Conservation (phyloP, 192 early-diverging fungal genomes). For the Coemansia biformis region DNA sequence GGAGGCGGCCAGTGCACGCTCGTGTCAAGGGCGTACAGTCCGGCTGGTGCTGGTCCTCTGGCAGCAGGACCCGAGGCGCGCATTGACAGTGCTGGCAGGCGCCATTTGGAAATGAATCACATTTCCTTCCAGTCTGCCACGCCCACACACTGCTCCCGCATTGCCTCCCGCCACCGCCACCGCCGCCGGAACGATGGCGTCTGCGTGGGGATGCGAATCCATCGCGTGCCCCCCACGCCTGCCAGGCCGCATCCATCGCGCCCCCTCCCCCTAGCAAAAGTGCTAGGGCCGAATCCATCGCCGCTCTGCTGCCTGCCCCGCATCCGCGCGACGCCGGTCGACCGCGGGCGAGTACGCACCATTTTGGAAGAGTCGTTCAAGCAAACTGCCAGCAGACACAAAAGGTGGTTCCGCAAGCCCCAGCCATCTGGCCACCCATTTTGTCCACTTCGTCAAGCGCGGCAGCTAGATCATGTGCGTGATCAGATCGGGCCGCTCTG, state of each 20-base stretch:
- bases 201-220: conserved; percentile 1
- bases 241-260: conserved; percentile 2
- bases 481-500: conserved; percentile 7
- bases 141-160: too few species aligned
- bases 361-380: conserved; percentile 29
- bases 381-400: conserved; percentile 20
- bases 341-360: conserved; percentile 19
- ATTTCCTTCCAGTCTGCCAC: too few species aligned
- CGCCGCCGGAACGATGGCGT: conserved; percentile 1
- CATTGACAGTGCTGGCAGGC: too few species aligned
- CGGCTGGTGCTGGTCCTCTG: too few species aligned
- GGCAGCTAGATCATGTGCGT: neutral
- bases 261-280: too few species aligned
- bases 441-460: conserved; percentile 2
- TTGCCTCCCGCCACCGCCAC: conserved; percentile 1
- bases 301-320: neutral
- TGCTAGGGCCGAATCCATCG: conserved; percentile 5
- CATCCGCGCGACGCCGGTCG: neutral
- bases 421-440: neutral
- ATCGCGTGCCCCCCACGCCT: neutral
- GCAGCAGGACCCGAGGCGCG: too few species aligned
- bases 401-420: conserved; percentile 8
- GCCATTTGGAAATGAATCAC: too few species aligned
- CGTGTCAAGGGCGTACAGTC: too few species aligned
- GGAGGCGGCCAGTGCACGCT: too few species aligned